Base-by-base conservation (phyloP, 2,329 filamentous ascomycete genomes). In the Phialophora macrospora region DNA sequence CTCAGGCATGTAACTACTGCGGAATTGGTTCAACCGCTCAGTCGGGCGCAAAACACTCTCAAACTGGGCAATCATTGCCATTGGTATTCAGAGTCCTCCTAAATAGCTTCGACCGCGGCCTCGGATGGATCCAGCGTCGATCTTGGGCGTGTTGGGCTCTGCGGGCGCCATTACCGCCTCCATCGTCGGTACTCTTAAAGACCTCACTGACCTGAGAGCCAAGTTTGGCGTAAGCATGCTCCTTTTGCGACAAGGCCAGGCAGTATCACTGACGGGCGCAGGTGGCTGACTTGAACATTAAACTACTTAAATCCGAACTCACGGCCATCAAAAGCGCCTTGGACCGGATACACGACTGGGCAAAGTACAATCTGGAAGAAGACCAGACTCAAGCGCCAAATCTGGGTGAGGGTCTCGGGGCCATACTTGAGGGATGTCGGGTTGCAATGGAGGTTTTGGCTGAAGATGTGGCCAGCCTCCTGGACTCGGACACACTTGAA, bases 401-500 rank as follows among this genome's bases (percentile, higher is more conserved):
- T 7, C 28, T 55, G 24, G 52, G 52, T 28, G 52, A 55, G 28
- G 52, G 52, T 28, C 52, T 55, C 14, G 52, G 17, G 28, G 52
- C 52, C 52, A 55, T 28, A 28, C 52, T 55, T 20, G 52, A 55
- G 24, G 52, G 52, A n/a, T 55, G 52, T 20, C 34, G 26, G 28
- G 28, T 55, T 32, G 52, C 52, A 32, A 55, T 55, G 52, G 52
- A 55, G 28, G 52, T 55, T 28, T 28, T 55, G n/a, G 52, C 52
- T 20, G 52, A 55, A n/a, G 52, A 55, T 34, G 52, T 55, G 8
- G 24, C 52, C 28, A 30, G n/a, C 17, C 52, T 55, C 24, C 52
- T 55, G 24, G 14, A 28, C 24, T 20, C 28, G 52, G 24, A n/a
- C 52, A 11, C 24, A 17, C 52, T 30, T 12, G 52, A 55, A 34